Evolutionary conservation across 805 yeast species (phyloP).

Genomic region (Starmerella kuoi): DNA sequence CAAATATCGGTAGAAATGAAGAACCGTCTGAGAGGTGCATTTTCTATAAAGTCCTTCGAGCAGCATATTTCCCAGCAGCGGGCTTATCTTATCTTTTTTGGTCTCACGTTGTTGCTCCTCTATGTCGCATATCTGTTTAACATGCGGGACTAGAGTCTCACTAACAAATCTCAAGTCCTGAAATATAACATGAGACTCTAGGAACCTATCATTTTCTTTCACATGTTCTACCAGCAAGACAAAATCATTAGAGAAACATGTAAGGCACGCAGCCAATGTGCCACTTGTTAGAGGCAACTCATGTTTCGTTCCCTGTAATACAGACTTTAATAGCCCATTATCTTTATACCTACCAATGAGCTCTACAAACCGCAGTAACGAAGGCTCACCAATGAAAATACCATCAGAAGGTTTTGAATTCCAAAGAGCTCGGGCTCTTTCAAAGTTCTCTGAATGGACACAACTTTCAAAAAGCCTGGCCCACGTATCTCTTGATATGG

Average conservation of each 20-base stretch:
- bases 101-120: not conserved
- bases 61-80: conserved; percentile 9
- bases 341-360: conserved; percentile 13
- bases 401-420: not conserved
- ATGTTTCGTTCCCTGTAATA: not conserved
- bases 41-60: conserved; percentile 14
- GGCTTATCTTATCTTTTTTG: not conserved
- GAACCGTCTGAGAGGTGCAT: conserved; percentile 16
- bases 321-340: not conserved
- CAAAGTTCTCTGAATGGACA: conserved; percentile 1
- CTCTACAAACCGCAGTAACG: conserved; percentile 1
- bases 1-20: conserved; percentile 16
- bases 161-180: conserved; percentile 12
- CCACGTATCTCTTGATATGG: not conserved
- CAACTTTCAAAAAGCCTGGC: not conserved
- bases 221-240: not conserved
- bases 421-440: conserved; percentile 11
- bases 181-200: not conserved
- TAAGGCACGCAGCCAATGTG: conserved; percentile 10
- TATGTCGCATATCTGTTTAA: not conserved
- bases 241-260: conserved; percentile 1
- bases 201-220: not conserved
- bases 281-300: conserved; percentile 8
- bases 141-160: conserved; percentile 8
- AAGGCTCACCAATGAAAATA: not conserved